A percentile compares a stretch with the other conserved stretches of the same genome.
Conservation (phyloP, 345 rosid genomes). For the Sisymbrium irio region DNA sequence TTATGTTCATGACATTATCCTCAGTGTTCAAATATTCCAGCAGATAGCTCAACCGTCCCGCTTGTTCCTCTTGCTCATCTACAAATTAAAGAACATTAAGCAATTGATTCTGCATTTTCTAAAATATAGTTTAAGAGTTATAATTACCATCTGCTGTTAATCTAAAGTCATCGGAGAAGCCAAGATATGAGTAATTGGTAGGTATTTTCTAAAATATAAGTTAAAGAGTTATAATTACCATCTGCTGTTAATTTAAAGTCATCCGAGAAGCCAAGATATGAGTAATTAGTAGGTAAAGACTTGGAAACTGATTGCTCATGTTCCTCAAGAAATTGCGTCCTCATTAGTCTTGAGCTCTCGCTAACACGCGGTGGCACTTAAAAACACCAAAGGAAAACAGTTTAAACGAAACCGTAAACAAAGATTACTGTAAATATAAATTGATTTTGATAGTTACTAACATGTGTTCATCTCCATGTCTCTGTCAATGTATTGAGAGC, state of each 20-base stretch:
- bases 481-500: constrained; percentile 47
- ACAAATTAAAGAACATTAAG: not conserved
- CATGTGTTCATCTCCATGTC: constrained; percentile 68
- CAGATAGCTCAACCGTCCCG: constrained; percentile 49
- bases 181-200: constrained; percentile 43
- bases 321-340: constrained; percentile 29
- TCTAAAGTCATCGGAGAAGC: constrained; percentile 52
- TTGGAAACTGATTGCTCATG: constrained; percentile 43
- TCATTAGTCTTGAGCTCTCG: constrained; percentile 47
- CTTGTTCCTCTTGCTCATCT: constrained; percentile 46
- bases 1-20: constrained; percentile 44
- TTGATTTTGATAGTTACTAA: constrained; percentile 19
- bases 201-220: not conserved
- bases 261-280: constrained; percentile 52
- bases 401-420: not conserved
- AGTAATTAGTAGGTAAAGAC: constrained; percentile 36
- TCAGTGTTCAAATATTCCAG: constrained; percentile 57
- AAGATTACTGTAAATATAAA: constrained; percentile 7
- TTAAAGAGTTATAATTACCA: constrained; percentile 38
- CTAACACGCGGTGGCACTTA: constrained; percentile 44
- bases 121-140: not conserved
- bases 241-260: constrained; percentile 43
- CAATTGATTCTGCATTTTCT: not conserved
- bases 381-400: not conserved
- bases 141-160: constrained; percentile 50